Base-by-base conservation (phyloP, 1,284 basidiomycete species). In the Mycocalia duriaeana region DNA sequence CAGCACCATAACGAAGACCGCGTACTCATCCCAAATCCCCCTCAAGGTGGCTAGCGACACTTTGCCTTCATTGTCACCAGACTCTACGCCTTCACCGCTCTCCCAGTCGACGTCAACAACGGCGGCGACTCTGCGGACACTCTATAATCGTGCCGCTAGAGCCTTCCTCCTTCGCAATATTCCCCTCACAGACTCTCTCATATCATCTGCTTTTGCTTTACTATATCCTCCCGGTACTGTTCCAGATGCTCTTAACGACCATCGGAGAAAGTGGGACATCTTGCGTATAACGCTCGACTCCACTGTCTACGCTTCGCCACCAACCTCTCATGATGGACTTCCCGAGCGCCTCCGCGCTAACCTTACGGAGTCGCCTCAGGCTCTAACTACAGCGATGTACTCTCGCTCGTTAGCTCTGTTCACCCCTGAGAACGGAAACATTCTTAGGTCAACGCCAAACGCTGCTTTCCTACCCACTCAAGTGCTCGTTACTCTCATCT, bases 191-290 rank as follows among this genome's bases (percentile, higher is more conserved):
- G 68, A 83, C 50, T 73, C 79, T 1, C 70, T 90, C 26, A 61
- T 89, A 25, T 66, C 74, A 31, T 78, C 83, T n/a, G 88, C 86
- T 0, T 87, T 89, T 60, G 58, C 75, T 20, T 62, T 86, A 28
- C 54, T 89, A 16, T 63, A 69, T 8, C 71, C 83, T 3, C 82
- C 82, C 3, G 50, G 57, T 6, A 53, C 54, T 2, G 50, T 57
- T 0, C 66, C 69, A 24, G 79, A 83, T 56, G 47, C 64, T 11
- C 68, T 85, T 3, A 62, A 71, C 44, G 69, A 75, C 11, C 72
- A 81, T 50, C 75, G 86, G 14, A 71, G 82, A 44, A 89, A 89
- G 68, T 91, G 89, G 89, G 88, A 91, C 55, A 80, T 91, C 45
- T 77, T 91, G 4, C 76, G 88, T 19, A 82, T 91, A 53, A 90